Percentiles rank a stretch among this genome's conserved stretches.
Evolutionary conservation across 257 asterid genomes (phyloP).

Genomic region (Pogostemon cablin): DNA sequence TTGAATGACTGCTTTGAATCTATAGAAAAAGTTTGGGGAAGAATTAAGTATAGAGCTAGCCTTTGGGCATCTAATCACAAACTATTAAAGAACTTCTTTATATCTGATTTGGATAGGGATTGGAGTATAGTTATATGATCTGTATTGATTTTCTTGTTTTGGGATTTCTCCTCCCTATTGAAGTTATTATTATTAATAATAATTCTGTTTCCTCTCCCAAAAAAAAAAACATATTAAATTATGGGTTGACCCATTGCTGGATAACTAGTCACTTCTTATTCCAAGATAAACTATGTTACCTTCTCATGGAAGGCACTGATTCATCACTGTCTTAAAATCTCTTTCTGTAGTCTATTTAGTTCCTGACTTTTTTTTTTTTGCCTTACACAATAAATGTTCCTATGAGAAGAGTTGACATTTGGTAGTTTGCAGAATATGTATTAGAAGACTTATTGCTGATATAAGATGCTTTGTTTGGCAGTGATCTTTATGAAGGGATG

Average conservation of each 20-base stretch:
- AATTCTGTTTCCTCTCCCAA: too few species aligned
- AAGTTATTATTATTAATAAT: too few species aligned
- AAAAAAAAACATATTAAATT: not conserved
- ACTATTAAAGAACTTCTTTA: too few species aligned
- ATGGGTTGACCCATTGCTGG: not conserved
- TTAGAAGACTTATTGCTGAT: conserved; percentile 2
- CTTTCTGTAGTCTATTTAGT: not conserved
- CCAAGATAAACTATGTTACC: not conserved
- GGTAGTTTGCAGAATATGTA: not conserved
- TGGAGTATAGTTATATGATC: too few species aligned
- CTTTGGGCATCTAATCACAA: too few species aligned
- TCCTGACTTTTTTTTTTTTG: not conserved
- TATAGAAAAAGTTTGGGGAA: too few species aligned
- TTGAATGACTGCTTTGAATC: too few species aligned
- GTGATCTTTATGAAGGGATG: conserved; percentile 97
- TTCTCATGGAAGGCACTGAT: too few species aligned
- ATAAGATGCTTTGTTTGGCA: conserved; percentile 41
- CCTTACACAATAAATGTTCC: not conserved
- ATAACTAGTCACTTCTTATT: not conserved
- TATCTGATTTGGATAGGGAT: too few species aligned
- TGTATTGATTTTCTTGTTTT: too few species aligned
- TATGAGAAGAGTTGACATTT: not conserved
- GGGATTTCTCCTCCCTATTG: too few species aligned
- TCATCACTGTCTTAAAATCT: not conserved
- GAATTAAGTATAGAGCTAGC: too few species aligned